Evolutionary conservation across 257 asterid genomes (phyloP).

Genomic region (Solanum okadae): DNA sequence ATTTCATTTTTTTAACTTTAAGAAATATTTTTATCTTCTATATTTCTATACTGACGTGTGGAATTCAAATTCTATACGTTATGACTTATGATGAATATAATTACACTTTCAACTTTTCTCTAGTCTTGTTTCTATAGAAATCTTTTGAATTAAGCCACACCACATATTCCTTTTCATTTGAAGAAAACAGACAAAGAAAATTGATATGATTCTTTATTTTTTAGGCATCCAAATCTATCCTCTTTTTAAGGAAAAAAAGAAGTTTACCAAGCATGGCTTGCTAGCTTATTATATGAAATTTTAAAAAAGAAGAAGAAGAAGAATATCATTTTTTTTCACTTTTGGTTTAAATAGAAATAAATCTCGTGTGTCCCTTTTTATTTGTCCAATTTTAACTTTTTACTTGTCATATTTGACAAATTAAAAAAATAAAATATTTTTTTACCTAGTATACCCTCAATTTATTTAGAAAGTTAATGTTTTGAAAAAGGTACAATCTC

Average conservation of each 20-base stretch:
- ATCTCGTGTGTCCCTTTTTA: no score
- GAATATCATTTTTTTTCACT: background rate
- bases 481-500: no score
- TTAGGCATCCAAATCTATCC: background rate
- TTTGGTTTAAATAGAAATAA: no score
- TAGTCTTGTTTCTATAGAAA: background rate
- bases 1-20: background rate
- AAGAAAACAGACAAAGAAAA: background rate
- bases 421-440: no score
- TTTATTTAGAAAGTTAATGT: no score
- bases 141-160: background rate
- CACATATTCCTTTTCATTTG: background rate
- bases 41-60: background rate
- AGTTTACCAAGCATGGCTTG: background rate
- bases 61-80: background rate
- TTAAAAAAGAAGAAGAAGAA: background rate
- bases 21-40: background rate
- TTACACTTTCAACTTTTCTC: background rate
- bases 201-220: background rate
- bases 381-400: no score
- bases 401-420: no score
- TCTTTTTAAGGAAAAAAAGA: background rate
- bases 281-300: background rate
- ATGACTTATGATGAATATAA: background rate
- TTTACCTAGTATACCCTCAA: no score